These are phyloP conservation scores for Prunella vulgaris DNA, from an alignment of 257 asterid genomes.

Conservation along the genomic window DNA sequence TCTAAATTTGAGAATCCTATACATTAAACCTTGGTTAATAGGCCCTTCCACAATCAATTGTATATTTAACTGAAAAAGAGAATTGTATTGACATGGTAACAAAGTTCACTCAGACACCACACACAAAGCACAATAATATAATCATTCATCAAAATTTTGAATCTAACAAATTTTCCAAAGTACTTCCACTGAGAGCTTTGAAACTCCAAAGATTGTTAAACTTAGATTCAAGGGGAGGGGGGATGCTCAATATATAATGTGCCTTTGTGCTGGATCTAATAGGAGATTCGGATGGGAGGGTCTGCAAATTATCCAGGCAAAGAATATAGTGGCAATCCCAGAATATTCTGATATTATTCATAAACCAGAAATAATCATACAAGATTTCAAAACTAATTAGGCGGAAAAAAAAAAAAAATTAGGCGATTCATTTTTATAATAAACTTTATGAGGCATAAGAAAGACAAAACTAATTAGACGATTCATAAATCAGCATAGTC, in stretches of 20 bases:
- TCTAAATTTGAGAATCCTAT: too few relatives aligned
- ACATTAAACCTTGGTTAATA: neutral
- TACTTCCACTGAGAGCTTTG: neutral
- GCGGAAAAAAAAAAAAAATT: too few relatives aligned
- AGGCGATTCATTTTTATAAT: neutral
- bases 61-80: neutral
- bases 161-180: neutral
- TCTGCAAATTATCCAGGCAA: neutral
- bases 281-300: neutral
- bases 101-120: slow-evolving; percentile 4
- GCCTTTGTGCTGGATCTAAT: neutral
- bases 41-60: neutral
- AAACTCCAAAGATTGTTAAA: neutral
- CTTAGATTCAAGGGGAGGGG: neutral
- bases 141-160: neutral
- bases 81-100: neutral
- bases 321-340: neutral
- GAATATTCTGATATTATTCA: too few relatives aligned
- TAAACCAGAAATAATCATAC: too few relatives aligned
- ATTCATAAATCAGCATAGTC: slow-evolving; percentile 5
- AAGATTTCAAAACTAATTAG: too few relatives aligned
- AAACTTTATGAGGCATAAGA: neutral
- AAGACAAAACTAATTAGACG: neutral
- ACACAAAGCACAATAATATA: neutral
- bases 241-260: neutral